Evolutionary conservation across 371 early-diverging fungal species (phyloP).

Genomic region (Apophysomyces ossiformis): DNA sequence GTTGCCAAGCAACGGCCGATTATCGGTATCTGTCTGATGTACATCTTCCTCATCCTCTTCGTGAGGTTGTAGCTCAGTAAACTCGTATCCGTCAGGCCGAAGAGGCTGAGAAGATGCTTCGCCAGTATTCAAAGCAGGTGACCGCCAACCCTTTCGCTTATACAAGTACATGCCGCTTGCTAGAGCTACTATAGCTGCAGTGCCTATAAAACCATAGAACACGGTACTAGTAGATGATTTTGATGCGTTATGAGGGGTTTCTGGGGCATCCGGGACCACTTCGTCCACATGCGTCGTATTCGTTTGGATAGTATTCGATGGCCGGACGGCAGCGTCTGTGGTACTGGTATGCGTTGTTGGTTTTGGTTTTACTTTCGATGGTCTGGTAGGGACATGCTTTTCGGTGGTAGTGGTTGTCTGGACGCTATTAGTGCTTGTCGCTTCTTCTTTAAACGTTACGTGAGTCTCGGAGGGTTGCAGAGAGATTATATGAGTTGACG

Average conservation of each 20-base stretch:
- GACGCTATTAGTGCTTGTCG: background rate
- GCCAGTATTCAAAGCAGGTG: conserved; percentile 4
- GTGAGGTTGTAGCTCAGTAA: conserved; percentile 18
- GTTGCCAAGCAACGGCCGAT: background rate
- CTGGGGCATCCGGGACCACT: background rate
- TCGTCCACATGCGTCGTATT: background rate
- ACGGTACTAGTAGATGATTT: conserved; percentile 11
- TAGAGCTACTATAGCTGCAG: conserved; percentile 24
- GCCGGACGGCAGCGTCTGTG: background rate
- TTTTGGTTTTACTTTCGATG: conserved; percentile 27
- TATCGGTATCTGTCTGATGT: background rate
- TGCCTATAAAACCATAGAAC: conserved; percentile 26
- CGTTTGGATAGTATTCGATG: background rate
- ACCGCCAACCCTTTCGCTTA: conserved; percentile 28
- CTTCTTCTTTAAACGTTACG: conserved; percentile 1
- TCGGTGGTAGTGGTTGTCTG: background rate
- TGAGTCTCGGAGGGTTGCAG: conserved; percentile 5
- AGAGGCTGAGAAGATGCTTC: conserved; percentile 19
- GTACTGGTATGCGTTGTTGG: conserved; percentile 14
- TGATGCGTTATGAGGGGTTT: background rate
- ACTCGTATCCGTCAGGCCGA: conserved; percentile 31
- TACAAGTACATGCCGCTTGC: conserved; percentile 27
- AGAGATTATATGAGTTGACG: conserved; percentile 13
- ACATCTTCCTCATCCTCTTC: conserved; percentile 28
- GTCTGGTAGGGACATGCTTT: conserved; percentile 19